These are phyloP conservation scores for Dujonia santamariae DNA, from an alignment of 1,139 yeast genomes.

Conservation along the genomic window DNA sequence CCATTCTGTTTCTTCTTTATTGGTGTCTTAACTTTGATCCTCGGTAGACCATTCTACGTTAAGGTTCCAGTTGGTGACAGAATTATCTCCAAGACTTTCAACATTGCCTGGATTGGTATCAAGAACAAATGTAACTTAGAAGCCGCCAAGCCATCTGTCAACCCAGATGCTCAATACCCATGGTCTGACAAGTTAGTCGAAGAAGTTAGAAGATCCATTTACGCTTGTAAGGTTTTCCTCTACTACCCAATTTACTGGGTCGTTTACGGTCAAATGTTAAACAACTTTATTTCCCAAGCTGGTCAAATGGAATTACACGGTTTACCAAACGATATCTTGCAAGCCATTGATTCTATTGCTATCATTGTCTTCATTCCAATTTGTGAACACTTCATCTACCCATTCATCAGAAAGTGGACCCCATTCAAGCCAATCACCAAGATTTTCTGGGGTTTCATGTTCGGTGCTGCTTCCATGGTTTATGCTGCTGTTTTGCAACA, in stretches of 20 bases:
- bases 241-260: slow-evolving; percentile 68
- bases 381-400: slow-evolving; percentile 52
- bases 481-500: slow-evolving; percentile 83
- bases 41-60: slow-evolving; percentile 58
- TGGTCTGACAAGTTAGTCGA: slow-evolving; percentile 65
- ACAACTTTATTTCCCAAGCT: slow-evolving; percentile 64
- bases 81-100: slow-evolving; percentile 56
- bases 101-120: slow-evolving; percentile 42
- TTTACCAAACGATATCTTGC: slow-evolving; percentile 65
- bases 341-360: slow-evolving; percentile 59
- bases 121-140: slow-evolving; percentile 51
- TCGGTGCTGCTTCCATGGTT: slow-evolving; percentile 68
- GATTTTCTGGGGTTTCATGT: slow-evolving; percentile 71
- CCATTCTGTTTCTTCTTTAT: slow-evolving; percentile 68
- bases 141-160: slow-evolving; percentile 53
- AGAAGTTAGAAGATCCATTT: slow-evolving; percentile 55
- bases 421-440: slow-evolving; percentile 69
- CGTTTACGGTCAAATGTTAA: slow-evolving; percentile 64
- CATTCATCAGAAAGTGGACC: slow-evolving; percentile 52
- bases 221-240: slow-evolving; percentile 61
- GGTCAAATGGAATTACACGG: slow-evolving; percentile 63
- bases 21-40: slow-evolving; percentile 51
- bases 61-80: slow-evolving; percentile 63
- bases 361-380: slow-evolving; percentile 62
- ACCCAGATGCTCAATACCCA: slow-evolving; percentile 41